These are phyloP conservation scores for Suhomyces anneliseae DNA, from an alignment of 1,139 yeast genomes.

Conservation along the genomic window DNA sequence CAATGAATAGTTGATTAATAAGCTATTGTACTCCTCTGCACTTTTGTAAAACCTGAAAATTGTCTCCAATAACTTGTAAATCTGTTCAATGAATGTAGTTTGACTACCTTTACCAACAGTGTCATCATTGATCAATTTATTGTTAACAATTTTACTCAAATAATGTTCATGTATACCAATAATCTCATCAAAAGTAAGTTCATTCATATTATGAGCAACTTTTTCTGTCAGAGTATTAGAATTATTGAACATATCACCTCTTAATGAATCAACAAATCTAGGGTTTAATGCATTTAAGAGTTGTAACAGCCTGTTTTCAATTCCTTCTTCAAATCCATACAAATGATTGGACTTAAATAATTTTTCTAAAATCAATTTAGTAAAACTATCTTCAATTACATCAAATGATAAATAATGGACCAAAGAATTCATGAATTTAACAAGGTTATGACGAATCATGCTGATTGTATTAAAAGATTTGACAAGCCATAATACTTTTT, in stretches of 20 bases:
- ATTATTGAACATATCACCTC: constrained; percentile 10
- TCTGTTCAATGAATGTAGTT: constrained; percentile 43
- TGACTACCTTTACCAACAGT: constrained; percentile 42
- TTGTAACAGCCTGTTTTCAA: constrained; percentile 14
- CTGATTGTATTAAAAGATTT: constrained; percentile 40
- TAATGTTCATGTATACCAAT: constrained; percentile 42
- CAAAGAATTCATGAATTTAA: constrained; percentile 45
- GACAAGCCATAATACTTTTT: constrained; percentile 28
- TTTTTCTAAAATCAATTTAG: constrained; percentile 25
- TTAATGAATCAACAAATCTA: constrained; percentile 9
- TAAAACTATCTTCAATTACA: constrained; percentile 47
- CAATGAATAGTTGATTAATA: constrained; percentile 29
- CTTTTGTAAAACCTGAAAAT: constrained; percentile 46
- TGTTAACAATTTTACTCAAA: constrained; percentile 36
- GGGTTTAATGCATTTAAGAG: constrained; percentile 16
- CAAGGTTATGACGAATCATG: constrained; percentile 47
- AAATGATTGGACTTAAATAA: constrained; percentile 20
- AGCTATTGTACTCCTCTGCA: constrained; percentile 43
- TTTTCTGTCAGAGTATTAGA: constrained; percentile 10
- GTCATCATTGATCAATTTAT: constrained; percentile 38
- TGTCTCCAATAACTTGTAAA: constrained; percentile 43
- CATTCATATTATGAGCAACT: constrained; percentile 15
- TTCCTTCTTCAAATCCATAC: constrained; percentile 7
- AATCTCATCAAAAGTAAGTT: constrained; percentile 50
- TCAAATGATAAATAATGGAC: constrained; percentile 48